Evolutionary conservation across 371 early-diverging fungal species (phyloP).

Genomic region (Mortierella sp.): DNA sequence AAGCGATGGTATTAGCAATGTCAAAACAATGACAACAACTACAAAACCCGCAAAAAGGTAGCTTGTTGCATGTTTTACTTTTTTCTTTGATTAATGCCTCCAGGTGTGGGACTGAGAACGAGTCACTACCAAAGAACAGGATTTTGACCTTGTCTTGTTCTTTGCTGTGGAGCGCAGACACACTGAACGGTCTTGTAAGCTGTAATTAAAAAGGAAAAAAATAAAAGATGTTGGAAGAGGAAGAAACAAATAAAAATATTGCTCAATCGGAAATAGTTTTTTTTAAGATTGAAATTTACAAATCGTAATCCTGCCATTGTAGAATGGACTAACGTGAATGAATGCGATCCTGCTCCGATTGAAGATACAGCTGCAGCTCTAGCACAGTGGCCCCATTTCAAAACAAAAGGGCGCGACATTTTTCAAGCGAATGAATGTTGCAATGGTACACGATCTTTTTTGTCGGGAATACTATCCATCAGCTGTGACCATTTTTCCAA

Average conservation of each 20-base stretch:
- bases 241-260: background rate
- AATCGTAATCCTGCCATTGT: background rate
- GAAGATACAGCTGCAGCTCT: background rate
- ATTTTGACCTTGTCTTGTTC: conserved; percentile 58
- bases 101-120: conserved; percentile 80
- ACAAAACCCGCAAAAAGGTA: no score
- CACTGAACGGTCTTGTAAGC: conserved; percentile 11
- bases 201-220: background rate
- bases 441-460: background rate
- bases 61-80: no score
- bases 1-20: background rate
- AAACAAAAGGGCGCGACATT: conserved; percentile 15
- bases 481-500: background rate
- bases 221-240: background rate
- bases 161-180: background rate
- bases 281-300: background rate
- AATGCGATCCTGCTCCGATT: background rate
- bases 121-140: conserved; percentile 89
- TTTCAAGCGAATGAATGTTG: background rate
- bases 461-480: no score
- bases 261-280: background rate
- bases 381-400: conserved; percentile 8
- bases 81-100: conserved; percentile 68
- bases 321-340: background rate
- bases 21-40: background rate